These are phyloP conservation scores for Sporobolomyces phaffii DNA, from an alignment of 768 basidiomycete species.

Conservation along the genomic window DNA sequence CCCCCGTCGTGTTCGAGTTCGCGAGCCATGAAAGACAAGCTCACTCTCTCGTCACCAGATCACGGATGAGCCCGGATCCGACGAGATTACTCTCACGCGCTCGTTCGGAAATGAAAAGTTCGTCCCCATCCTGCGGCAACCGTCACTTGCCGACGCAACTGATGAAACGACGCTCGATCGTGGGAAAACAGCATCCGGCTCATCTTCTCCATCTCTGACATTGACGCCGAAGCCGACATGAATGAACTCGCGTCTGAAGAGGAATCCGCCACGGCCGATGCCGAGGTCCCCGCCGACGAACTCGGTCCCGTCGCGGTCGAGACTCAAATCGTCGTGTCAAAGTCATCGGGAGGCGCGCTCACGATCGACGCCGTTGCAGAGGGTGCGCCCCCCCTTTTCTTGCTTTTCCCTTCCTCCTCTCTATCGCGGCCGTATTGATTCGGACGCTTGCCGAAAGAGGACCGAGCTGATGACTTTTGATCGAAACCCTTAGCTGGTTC, in stretches of 20 bases:
- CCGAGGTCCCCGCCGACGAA: constrained; percentile 44
- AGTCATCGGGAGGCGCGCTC: constrained; percentile 61
- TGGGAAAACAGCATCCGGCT: constrained; percentile 76
- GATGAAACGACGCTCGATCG: too few species aligned
- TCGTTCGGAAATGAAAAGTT: constrained; percentile 86
- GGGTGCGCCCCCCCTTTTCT: constrained; percentile 17
- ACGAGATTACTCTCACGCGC: constrained; percentile 74
- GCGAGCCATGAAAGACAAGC: too few species aligned
- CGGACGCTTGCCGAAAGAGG: constrained; percentile 18
- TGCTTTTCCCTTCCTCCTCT: neutral
- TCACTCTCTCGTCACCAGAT: constrained; percentile 51
- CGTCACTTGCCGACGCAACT: too few species aligned
- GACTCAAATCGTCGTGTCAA: constrained; percentile 73
- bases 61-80: constrained; percentile 62
- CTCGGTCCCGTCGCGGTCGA: constrained; percentile 60
- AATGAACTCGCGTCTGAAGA: constrained; percentile 34
- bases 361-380: constrained; percentile 71
- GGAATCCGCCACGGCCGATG: constrained; percentile 46
- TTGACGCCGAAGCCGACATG: constrained; percentile 54
- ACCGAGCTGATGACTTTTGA: constrained; percentile 30
- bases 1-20: too few species aligned
- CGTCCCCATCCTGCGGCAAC: constrained; percentile 37
- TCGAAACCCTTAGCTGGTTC: constrained; percentile 56
- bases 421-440: neutral
- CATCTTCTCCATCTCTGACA: constrained; percentile 87